A percentile compares a stretch with the other conserved stretches of the same genome.
Evolutionary conservation across 1,284 basidiomycete genomes (phyloP).

Genomic region (Pulchroboletus neoregius): DNA sequence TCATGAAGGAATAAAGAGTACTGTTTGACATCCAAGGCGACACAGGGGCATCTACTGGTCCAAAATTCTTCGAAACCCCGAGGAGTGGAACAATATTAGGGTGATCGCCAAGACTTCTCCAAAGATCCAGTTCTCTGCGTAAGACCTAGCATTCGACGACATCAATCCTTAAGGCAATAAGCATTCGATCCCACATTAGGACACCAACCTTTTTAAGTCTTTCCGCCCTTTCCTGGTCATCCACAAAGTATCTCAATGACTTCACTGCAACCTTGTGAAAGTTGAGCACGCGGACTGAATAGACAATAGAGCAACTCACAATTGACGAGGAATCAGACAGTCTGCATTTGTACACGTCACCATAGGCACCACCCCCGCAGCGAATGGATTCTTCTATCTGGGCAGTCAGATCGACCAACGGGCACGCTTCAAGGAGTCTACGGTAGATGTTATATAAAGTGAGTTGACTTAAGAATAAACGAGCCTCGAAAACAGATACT

Average conservation of each 20-base stretch:
- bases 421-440: background rate
- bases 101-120: constrained; percentile 4
- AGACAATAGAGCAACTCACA: background rate
- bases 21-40: constrained; percentile 3
- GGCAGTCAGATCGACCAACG: constrained; percentile 1
- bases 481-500: background rate
- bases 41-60: constrained; percentile 1
- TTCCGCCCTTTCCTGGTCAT: background rate
- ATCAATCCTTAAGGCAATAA: too few relatives aligned
- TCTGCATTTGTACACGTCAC: constrained; percentile 2
- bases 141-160: background rate
- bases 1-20: constrained; percentile 2
- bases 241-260: background rate
- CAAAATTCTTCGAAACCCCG: constrained; percentile 1
- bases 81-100: constrained; percentile 3
- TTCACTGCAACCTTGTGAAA: background rate
- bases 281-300: background rate
- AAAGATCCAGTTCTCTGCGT: background rate
- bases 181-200: background rate
- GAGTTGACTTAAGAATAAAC: background rate
- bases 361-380: background rate
- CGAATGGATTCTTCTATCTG: background rate
- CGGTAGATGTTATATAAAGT: background rate
- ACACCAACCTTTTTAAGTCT: background rate
- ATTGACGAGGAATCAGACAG: background rate